Evolutionary conservation across 1,139 yeast species (phyloP), one percentile per base, ranked within the genome.

Genomic region (Kluyveromyces sp.): DNA sequence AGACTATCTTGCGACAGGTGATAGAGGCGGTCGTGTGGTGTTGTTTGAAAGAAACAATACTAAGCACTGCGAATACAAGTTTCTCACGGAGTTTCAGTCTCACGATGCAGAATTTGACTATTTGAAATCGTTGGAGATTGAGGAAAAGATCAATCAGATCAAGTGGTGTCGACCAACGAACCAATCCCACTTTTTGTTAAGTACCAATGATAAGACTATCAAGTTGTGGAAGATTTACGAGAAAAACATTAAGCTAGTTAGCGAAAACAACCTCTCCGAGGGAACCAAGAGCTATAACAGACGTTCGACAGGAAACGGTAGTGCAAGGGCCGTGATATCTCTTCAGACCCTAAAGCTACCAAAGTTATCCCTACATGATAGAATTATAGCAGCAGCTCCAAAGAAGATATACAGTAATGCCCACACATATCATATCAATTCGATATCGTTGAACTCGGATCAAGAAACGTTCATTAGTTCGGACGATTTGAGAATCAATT

Each of bases 51-150:
- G 97, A 58, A 89, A 88, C 65, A 83, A 81, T 56, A 72, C 85
- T 63, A 81, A 81, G 64, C 63, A 64, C 50, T 92, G 97, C 66
- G 98, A 94, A 66, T 94, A 94, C 70, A 81, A 88, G 61, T 94
- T 94, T 68, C 84, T 87, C 64, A 92, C 98, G 28, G 99, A 94
- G 67, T 94, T 94, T 66, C 99, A 94, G 71, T 81, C 92, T 63
- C 99, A 94, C 68, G 99, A 94, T 66, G 97, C 98, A 7, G 98
- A 94, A 68, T 94, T 94, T 63, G 99, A 92, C 70, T 94, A 94
- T 69, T 74, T 94, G 57, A 94, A 94, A 69, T 85, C 96, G 34
- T 74, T 94, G 56, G 98, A 94, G 68, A 94, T 94, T 61, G 98
- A 94, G 69, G 99, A 94, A 69, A 92, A 92, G 67, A 94, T 94